phyloP scores from a whole-genome alignment of 306 rosid genomes.

The Potentilla sterilis region DNA sequence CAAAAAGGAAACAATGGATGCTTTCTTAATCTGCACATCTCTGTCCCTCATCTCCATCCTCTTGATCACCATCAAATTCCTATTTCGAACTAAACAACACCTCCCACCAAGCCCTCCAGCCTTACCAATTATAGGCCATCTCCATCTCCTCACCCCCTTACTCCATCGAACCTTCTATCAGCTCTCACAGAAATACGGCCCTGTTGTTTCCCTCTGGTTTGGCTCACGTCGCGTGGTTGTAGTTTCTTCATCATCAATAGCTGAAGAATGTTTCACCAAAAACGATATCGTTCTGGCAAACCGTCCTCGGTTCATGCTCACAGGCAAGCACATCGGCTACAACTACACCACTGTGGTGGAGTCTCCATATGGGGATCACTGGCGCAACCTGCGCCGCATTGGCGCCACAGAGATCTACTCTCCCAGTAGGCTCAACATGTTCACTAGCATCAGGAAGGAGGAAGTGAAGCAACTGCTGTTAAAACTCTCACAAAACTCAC shows the following conservation, averaged over 20 bases:
- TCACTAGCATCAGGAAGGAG: constrained; percentile 33
- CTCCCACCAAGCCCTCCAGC: constrained; percentile 55
- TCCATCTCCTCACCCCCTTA: constrained; percentile 44
- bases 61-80: constrained; percentile 26
- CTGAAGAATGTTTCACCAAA: constrained; percentile 66
- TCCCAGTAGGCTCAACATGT: constrained; percentile 28
- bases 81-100: constrained; percentile 9
- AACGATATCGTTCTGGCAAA: constrained; percentile 55
- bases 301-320: constrained; percentile 26
- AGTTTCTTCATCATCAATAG: constrained; percentile 46
- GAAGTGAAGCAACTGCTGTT: constrained; percentile 38
- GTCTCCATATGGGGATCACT: constrained; percentile 63
- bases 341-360: constrained; percentile 30
- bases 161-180: constrained; percentile 29
- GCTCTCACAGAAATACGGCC: constrained; percentile 48
- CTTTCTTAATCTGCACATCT: background rate
- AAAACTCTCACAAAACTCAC: constrained; percentile 23
- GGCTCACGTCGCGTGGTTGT: constrained; percentile 35
- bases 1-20: background rate
- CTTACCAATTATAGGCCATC: constrained; percentile 61
- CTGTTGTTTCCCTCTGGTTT: constrained; percentile 25
- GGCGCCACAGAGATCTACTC: constrained; percentile 58
- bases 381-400: constrained; percentile 83
- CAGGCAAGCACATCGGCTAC: constrained; percentile 42
- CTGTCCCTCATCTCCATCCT: constrained; percentile 16